phyloP scores from a whole-genome alignment of 2,329 filamentous ascomycete species.

The Fusarium sulawesiense region DNA sequence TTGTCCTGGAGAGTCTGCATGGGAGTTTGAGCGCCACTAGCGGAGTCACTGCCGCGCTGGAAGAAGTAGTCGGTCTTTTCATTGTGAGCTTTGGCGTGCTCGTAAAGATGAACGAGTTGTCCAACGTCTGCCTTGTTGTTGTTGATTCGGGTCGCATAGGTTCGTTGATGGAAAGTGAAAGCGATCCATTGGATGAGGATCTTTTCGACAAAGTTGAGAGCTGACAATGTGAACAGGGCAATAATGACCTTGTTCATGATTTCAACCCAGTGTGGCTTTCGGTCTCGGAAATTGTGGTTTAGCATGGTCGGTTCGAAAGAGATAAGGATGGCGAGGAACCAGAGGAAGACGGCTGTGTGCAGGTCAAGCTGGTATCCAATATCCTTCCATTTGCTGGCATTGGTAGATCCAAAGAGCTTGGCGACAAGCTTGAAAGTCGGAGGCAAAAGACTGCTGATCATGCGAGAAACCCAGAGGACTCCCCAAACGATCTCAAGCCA shows the following conservation, averaged over 20 bases:
- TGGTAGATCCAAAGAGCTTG: constrained; percentile 82
- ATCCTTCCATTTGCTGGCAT: constrained; percentile 92
- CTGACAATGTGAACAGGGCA: constrained; percentile 80
- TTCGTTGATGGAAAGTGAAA: constrained; percentile 89
- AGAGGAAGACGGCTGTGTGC: constrained; percentile 87
- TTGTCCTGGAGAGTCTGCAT: constrained; percentile 78
- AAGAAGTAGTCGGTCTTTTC: constrained; percentile 64
- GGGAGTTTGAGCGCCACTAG: constrained; percentile 77
- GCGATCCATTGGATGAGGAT: constrained; percentile 95
- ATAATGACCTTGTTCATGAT: constrained; percentile 88
- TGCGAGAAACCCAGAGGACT: constrained; percentile 81
- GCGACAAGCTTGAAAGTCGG: constrained; percentile 64
- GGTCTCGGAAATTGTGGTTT: constrained; percentile 54
- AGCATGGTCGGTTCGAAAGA: constrained; percentile 88
- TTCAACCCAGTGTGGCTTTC: constrained; percentile 75
- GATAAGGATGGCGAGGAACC: constrained; percentile 87
- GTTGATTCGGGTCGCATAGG: constrained; percentile 90
- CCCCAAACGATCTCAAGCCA: constrained; percentile 96
- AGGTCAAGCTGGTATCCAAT: constrained; percentile 88
- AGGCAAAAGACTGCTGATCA: constrained; percentile 64
- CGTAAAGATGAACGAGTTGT: constrained; percentile 65
- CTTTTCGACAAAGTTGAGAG: constrained; percentile 89
- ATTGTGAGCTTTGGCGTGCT: constrained; percentile 82
- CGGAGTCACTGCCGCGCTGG: constrained; percentile 55
- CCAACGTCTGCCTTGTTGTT: constrained; percentile 91